phyloP scores from a whole-genome alignment of 164 flowering plant species.

The Taxillus chinensis region DNA sequence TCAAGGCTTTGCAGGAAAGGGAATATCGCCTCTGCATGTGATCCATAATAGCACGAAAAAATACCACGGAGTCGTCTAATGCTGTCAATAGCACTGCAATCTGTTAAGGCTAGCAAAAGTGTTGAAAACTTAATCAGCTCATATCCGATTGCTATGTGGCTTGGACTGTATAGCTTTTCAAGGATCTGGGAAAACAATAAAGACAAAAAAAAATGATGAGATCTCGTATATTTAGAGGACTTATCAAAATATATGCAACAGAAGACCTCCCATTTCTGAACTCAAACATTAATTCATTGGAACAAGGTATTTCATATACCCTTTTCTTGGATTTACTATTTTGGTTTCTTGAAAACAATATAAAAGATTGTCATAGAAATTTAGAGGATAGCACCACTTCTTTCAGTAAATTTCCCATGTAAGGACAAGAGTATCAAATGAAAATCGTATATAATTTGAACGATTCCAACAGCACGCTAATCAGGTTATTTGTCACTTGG shows the following conservation, averaged over 20 bases:
- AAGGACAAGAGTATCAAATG: too few species aligned
- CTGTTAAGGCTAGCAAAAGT: conserved; percentile 41
- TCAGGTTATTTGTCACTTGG: too few species aligned
- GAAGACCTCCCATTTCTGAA: background rate
- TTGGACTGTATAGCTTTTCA: conserved; percentile 52
- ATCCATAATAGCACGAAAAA: conserved; percentile 53
- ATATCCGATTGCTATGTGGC: conserved; percentile 70
- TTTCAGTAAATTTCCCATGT: too few species aligned
- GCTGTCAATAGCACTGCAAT: conserved; percentile 25
- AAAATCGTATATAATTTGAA: too few species aligned
- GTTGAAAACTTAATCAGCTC: conserved; percentile 73
- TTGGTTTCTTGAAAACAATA: too few species aligned
- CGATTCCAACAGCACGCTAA: too few species aligned
- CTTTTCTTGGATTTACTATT: too few species aligned
- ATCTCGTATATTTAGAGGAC: background rate
- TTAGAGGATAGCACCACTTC: too few species aligned
- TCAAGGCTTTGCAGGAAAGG: conserved; percentile 39
- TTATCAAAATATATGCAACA: background rate
- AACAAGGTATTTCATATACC: too few species aligned
- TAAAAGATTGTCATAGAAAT: too few species aligned
- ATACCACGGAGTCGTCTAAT: conserved; percentile 29
- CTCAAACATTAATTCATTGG: background rate
- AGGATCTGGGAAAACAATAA: conserved; percentile 43
- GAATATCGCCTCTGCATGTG: conserved; percentile 37
- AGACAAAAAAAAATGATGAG: background rate